phyloP scores from a whole-genome alignment of 2,329 filamentous ascomycete genomes.

The Arthroderma sp. region DNA sequence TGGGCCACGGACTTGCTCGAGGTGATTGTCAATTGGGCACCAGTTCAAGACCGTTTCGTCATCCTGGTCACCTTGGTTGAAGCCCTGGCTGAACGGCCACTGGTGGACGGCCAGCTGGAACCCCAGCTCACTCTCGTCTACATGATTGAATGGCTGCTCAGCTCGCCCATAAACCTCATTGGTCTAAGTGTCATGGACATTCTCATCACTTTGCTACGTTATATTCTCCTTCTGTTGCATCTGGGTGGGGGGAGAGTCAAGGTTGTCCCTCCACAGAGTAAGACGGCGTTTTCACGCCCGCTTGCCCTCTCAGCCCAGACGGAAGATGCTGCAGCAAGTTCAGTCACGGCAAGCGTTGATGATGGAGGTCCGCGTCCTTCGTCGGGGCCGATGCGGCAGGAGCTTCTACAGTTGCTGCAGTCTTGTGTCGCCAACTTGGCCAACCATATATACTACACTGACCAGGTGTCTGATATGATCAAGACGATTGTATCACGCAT shows the following conservation, averaged over 20 bases:
- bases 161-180: slow-evolving; percentile 84
- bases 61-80: slow-evolving; percentile 77
- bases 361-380: neutral
- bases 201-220: slow-evolving; percentile 69
- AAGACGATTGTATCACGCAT: slow-evolving; percentile 65
- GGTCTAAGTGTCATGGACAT: slow-evolving; percentile 95
- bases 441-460: slow-evolving; percentile 91
- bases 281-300: neutral
- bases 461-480: slow-evolving; percentile 93
- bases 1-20: slow-evolving; percentile 79
- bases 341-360: neutral
- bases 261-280: neutral
- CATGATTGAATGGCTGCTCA: slow-evolving; percentile 69
- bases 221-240: slow-evolving; percentile 66
- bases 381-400: slow-evolving; percentile 31
- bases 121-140: slow-evolving; percentile 64
- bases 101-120: slow-evolving; percentile 58
- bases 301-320: neutral
- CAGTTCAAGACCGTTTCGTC: slow-evolving; percentile 86
- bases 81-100: slow-evolving; percentile 53
- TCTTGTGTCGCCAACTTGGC: slow-evolving; percentile 80
- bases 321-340: neutral
- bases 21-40: slow-evolving; percentile 72
- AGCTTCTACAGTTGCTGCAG: slow-evolving; percentile 60
- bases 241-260: slow-evolving; percentile 30